Percentiles rank a stretch among this genome's conserved stretches.
Conservation (phyloP, 495 filamentous ascomycete species). For the Trichoderma gamsii region DNA sequence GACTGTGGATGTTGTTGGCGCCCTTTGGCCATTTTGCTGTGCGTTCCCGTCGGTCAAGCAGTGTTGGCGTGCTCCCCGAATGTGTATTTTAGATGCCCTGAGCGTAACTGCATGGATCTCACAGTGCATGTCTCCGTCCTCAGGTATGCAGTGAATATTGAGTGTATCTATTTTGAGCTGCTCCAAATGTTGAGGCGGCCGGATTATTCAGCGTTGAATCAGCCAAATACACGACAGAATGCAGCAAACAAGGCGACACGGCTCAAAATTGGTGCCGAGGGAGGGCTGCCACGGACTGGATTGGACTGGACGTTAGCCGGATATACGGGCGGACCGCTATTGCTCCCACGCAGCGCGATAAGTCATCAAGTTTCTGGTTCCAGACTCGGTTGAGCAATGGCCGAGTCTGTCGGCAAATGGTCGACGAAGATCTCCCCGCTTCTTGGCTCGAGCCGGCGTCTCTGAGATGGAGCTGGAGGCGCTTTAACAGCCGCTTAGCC, state of each 20-base stretch:
- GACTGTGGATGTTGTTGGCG: background rate
- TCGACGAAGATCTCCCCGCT: slow-evolving; percentile 1
- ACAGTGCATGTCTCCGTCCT: too few relatives aligned
- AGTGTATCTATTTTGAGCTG: too few relatives aligned
- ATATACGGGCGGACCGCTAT: background rate
- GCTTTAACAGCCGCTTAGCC: too few relatives aligned
- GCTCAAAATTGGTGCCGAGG: background rate
- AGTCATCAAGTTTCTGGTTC: too few relatives aligned
- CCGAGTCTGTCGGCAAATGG: background rate
- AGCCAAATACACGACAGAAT: too few relatives aligned
- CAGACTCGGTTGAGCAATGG: background rate
- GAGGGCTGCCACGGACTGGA: background rate
- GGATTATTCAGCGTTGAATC: too few relatives aligned
- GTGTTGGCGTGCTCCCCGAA: background rate
- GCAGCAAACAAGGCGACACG: too few relatives aligned
- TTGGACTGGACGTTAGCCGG: background rate
- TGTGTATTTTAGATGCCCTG: too few relatives aligned
- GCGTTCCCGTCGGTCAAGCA: background rate
- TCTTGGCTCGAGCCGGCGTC: background rate
- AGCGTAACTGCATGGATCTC: too few relatives aligned
- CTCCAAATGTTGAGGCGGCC: too few relatives aligned
- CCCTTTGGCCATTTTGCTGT: background rate
- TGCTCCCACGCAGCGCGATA: background rate
- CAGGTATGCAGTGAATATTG: too few relatives aligned
- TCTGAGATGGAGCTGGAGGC: background rate